Evolutionary conservation across 176 grass and related monocot genomes (phyloP), one percentile per base, ranked within the genome.

Genomic region (Oryza glumipatula): DNA sequence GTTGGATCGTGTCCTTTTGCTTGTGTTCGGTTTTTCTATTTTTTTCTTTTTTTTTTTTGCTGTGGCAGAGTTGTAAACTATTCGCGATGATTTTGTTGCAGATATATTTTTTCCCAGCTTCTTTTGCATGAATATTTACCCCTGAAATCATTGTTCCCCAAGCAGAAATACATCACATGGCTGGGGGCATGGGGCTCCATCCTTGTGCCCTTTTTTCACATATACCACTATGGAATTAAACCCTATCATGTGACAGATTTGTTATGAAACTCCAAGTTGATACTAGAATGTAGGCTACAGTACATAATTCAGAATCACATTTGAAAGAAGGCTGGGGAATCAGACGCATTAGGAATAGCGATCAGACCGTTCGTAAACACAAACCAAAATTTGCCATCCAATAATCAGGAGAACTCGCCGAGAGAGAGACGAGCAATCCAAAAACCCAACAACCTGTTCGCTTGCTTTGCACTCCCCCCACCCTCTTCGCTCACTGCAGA

Each of bases 381-480:
- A 36, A 36, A 36, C 30, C 30, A 32, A 32, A 32, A 32, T 32
- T 32, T 32, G 30, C 30, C 30, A 32, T 32, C 30, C 30, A 32
- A 32, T 39, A 36, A 36, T 36, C 35, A 38, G 36, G 39, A 41
- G 38, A 39, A 1, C 38, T 39, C 38, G 38, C 38, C 38, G 38
- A 13, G 47, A 11, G 45, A 4, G 68, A 60, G 44, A 45, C 49
- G n/a, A 54, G 1, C 70, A 16, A 47, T 54, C 56, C 44, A 74
- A 74, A 21, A 67, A 22, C 22, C 46, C 71, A 46, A 45, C 48
- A 24, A 24, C 65, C 48, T 39, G 66, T 60, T 89, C 73, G 84
- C 76, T 87, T 83, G 74, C 69, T 65, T 69, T 73, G 26, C 28
- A 86, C 79, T 79, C 83, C 73, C 73, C 79, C 65, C 70, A 5